Evolutionary conservation across 805 yeast species (phyloP).

Genomic region (Yamadazyma olivae): DNA sequence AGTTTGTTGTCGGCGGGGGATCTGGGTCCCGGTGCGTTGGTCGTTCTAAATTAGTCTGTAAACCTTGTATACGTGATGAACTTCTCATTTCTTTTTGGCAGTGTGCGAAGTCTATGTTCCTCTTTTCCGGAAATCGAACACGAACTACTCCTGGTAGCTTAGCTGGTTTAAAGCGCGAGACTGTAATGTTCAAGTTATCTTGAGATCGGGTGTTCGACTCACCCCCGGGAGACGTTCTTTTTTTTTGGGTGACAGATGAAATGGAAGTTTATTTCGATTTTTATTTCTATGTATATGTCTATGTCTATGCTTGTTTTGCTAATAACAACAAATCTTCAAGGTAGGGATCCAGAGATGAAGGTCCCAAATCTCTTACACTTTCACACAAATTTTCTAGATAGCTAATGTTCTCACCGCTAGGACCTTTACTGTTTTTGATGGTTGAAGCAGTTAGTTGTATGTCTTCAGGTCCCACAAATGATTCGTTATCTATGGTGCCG

Average conservation of each 20-base stretch:
- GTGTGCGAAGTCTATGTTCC: too few relatives aligned
- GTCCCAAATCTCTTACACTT: constrained; percentile 35
- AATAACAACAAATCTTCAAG: constrained; percentile 28
- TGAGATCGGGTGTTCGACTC: constrained; percentile 46
- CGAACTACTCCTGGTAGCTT: constrained; percentile 35
- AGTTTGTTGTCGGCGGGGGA: too few relatives aligned
- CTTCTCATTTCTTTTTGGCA: neutral
- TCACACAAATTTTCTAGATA: constrained; percentile 56
- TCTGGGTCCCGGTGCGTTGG: too few relatives aligned
- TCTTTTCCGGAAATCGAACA: neutral
- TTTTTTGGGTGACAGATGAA: neutral
- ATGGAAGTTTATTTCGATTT: neutral
- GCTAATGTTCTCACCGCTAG: constrained; percentile 78
- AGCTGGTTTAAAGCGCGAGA: constrained; percentile 45
- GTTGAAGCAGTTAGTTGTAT: constrained; percentile 56
- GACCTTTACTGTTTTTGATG: constrained; percentile 61
- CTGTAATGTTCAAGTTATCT: constrained; percentile 37
- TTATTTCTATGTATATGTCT: neutral
- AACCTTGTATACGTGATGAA: neutral
- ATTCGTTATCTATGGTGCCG: constrained; percentile 76
- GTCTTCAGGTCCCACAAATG: constrained; percentile 82
- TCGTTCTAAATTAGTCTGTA: neutral
- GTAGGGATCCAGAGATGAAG: constrained; percentile 26
- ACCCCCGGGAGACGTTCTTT: constrained; percentile 38
- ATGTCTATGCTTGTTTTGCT: constrained; percentile 6